phyloP scores from a whole-genome alignment of 148 eudicot genomes.

The Camellia lanceoleosa region DNA sequence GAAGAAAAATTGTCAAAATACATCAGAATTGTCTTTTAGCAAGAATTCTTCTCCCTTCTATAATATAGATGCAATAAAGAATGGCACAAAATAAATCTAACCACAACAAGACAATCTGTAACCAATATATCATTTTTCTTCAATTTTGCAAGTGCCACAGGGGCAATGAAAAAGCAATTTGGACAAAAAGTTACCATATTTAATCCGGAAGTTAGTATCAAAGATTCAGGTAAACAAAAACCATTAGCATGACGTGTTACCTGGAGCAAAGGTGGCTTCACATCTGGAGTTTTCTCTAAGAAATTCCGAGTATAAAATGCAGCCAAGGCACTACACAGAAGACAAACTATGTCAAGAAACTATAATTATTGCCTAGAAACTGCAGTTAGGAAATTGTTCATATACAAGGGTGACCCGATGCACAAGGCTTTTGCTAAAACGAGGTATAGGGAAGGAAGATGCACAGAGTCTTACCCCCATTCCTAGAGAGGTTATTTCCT shows the following conservation, averaged over 20 bases:
- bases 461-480: no score
- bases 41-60: not conserved
- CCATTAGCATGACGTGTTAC: slow-evolving; percentile 30
- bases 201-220: not conserved
- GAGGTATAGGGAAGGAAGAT: no score
- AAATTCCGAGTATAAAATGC: slow-evolving; percentile 90
- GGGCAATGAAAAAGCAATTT: not conserved
- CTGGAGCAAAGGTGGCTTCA: slow-evolving; percentile 92
- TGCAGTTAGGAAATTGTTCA: not conserved
- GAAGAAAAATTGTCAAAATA: not conserved
- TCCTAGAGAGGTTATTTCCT: no score
- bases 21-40: not conserved
- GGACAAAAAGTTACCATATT: not conserved
- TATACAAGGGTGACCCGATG: no score
- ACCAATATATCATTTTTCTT: not conserved
- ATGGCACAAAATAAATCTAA: not conserved
- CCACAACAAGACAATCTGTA: not conserved
- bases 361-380: not conserved
- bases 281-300: slow-evolving; percentile 60
- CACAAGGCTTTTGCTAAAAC: no score
- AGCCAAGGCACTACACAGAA: slow-evolving; percentile 78
- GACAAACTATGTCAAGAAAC: not conserved
- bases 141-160: not conserved
- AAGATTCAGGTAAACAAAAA: slow-evolving; percentile 1
- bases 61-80: not conserved